These are phyloP conservation scores for Phaeomoniella chlamydospora DNA, from an alignment of 2,329 filamentous ascomycete genomes.

Conservation along the genomic window DNA sequence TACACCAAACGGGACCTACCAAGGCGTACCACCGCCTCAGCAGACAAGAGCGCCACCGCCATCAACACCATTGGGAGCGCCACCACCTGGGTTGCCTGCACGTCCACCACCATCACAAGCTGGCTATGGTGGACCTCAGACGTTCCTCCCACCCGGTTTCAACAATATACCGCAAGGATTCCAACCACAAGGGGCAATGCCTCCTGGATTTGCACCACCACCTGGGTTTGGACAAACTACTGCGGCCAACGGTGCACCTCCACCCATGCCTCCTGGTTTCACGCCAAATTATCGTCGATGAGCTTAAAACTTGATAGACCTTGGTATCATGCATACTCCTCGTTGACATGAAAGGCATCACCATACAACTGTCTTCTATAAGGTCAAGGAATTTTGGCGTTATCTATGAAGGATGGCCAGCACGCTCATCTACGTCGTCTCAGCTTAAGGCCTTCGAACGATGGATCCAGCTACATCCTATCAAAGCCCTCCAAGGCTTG, in stretches of 20 bases:
- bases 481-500: too few relatives aligned
- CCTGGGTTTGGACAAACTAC: constrained; percentile 24
- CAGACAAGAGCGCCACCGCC: constrained; percentile 40
- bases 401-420: too few relatives aligned
- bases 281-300: not conserved
- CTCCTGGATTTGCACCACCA: constrained; percentile 35
- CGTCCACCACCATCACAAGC: constrained; percentile 55
- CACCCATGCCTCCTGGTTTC: constrained; percentile 1
- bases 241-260: not conserved
- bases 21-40: constrained; percentile 25
- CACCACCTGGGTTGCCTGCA: constrained; percentile 44
- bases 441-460: too few relatives aligned
- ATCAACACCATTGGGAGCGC: constrained; percentile 30
- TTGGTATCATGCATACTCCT: not conserved
- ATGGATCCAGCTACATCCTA: too few relatives aligned
- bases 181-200: constrained; percentile 25
- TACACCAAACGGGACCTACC: constrained; percentile 23
- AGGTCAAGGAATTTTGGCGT: too few relatives aligned
- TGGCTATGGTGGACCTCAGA: constrained; percentile 50
- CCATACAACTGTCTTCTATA: too few relatives aligned
- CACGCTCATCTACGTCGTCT: too few relatives aligned
- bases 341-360: too few relatives aligned
- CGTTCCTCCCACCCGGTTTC: constrained; percentile 32
- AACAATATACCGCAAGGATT: constrained; percentile 18
- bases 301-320: not conserved